Conservation (phyloP, 169 alveolate species). For the Eimeria brunetti region DNA sequence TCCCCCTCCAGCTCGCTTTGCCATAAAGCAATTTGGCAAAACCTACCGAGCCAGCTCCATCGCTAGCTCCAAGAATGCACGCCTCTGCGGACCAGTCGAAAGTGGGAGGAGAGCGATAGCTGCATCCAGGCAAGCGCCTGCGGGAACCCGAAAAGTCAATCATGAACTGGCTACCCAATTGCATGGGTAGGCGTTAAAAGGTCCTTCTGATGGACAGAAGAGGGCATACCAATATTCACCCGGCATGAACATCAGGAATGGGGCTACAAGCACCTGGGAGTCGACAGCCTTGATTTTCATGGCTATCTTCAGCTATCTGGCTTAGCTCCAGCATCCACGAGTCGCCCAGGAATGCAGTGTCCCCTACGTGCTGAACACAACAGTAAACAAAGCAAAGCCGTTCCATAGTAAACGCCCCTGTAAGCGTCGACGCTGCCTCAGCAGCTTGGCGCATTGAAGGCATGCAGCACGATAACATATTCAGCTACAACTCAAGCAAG, state of each 20-base stretch:
- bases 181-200: not conserved
- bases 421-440: not conserved
- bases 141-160: not conserved
- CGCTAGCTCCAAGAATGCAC: conserved; percentile 54
- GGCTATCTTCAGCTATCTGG: conserved; percentile 46
- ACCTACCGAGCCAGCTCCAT: conserved; percentile 43
- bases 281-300: conserved; percentile 25
- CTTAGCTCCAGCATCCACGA: conserved; percentile 65
- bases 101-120: conserved; percentile 31
- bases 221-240: not conserved
- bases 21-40: not conserved
- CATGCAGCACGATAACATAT: not conserved
- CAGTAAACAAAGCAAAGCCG: not conserved
- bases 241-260: not conserved
- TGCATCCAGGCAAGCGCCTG: conserved; percentile 71
- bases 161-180: not conserved
- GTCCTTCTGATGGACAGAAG: not conserved
- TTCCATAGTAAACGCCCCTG: not conserved
- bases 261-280: conserved; percentile 21
- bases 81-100: conserved; percentile 44
- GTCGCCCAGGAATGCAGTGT: conserved; percentile 32
- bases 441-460: not conserved
- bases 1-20: not conserved
- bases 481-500: not conserved
- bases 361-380: conserved; percentile 35